Evolutionary conservation across 352 stramenopile genomes (phyloP), one percentile per base, ranked within the genome.

Genomic region (Pythium chondricola): DNA sequence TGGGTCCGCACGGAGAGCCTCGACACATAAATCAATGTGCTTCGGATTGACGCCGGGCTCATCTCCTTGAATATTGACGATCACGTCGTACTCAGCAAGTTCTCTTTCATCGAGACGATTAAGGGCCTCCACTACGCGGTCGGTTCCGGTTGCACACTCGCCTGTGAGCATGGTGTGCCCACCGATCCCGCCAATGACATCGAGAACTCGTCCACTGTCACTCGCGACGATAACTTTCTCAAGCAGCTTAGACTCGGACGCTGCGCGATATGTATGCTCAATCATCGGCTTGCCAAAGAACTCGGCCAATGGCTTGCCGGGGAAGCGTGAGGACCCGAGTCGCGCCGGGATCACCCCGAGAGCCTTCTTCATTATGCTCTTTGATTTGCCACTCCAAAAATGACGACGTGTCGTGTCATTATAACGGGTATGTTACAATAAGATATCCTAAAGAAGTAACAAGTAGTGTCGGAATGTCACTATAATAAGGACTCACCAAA

Each of bases 31-130:
- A 27, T 94, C 78, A 30, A 94, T 89, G 42, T 92, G 81, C 44
- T 42, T 65, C 25, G 83, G 76, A 42, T 94, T 76, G 41, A 94
- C 75, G 18, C 75, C 76, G 3, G 81, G 81, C 52, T 94, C 83
- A 43, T 94, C 83, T 30, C 83, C 81, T 48, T 93, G 81, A 39
- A 94, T 77, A 43, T 94, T 94, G 21, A 92, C 77, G 10, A 94
- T 63, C 37, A 91, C 56, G 30, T 94, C 81, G 51, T 86, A 85
- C 38, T 67, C 39, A 25, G 43, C 61, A 14, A 90, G 38, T 27
- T 86, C 66, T 11, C 43, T 22, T 6, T 56, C 26, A 10, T 67
- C 58, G 50, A 89, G 63, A 17, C 56, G 30, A 10, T 55, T 60
- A 25, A 90, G 59, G 25, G 65, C 81, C 27, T 89, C 67, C 35